Base-by-base conservation (phyloP, 495 filamentous ascomycete genomes). In the Letharia columbiana region DNA sequence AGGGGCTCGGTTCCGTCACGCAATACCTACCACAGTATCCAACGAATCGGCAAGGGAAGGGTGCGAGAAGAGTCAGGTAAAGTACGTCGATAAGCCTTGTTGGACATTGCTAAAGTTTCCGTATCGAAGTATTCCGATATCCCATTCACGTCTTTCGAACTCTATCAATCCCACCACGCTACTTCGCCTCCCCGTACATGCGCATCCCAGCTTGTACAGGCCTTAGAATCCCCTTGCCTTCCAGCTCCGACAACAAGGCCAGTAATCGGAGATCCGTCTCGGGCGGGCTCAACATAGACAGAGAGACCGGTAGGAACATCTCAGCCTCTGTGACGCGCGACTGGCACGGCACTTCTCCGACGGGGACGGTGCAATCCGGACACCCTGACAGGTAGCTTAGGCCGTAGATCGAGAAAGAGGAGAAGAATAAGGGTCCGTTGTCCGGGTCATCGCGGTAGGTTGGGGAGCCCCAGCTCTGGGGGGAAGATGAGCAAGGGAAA, bases 231-330 rank as follows among this genome's bases (percentile, higher is more conserved):
- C 65, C 65, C 57, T 23, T 31, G 9, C 57, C 33, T 54, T 66
- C 65, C 28, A 66, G 58, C 49, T 62, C 57, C 39, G 57, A 61
- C 59, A 66, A 41, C 33, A 66, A 44, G 2, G 44, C 65, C 44
- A 66, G 15, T 56, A 66, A 33, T 28, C 33, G 57, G 20, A 62
- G 42, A n/a, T 66, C 65, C 59, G 57, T 62, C 20, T 13, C 39
- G 0, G 65, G 65, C 59, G 57, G 57, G 33, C 65, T 62, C 47
- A 66, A 56, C n/a, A 66, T 17, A 7, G 65, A 66, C 44, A 61
- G 65, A 12, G 65, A 66, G 47, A 80, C 75, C 4, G 78, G 78
- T n/a, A 79, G 70, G 69, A 77, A 77, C 66, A 78, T 77, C 69
- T 74, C 71, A 41, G 70, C 69, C 60, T 73, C 73, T 11, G 77